Evolutionary conservation across 2,329 filamentous ascomycete genomes (phyloP).

Genomic region (Alternaria novae-zelandiae): DNA sequence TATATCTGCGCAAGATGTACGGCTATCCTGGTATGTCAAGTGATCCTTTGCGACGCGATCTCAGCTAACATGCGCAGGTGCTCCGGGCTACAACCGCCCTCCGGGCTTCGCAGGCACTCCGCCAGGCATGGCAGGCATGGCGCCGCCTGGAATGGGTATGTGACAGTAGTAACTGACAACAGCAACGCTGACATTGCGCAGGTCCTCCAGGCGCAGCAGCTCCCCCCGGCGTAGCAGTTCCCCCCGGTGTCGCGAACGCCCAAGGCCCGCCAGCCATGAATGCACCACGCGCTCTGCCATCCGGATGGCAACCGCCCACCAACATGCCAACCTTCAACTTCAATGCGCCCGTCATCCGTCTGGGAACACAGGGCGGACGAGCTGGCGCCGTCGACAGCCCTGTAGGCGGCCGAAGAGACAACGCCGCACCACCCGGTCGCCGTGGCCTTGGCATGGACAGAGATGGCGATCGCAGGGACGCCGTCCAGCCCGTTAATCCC

Average conservation of each 20-base stretch:
- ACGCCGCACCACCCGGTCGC: constrained; percentile 47
- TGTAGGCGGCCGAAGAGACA: constrained; percentile 58
- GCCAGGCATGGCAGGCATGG: constrained; percentile 77
- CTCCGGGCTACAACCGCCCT: constrained; percentile 73
- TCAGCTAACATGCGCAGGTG: constrained; percentile 40
- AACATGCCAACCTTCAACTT: constrained; percentile 99
- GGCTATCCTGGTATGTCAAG: constrained; percentile 41
- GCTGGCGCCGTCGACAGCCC: constrained; percentile 52
- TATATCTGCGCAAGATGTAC: constrained; percentile 37
- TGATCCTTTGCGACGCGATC: background rate
- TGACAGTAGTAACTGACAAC: constrained; percentile 1
- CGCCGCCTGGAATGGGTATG: constrained; percentile 81
- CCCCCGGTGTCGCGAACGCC: constrained; percentile 79
- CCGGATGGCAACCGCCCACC: constrained; percentile 84
- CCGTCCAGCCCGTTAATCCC: constrained; percentile 73
- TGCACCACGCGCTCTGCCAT: constrained; percentile 79
- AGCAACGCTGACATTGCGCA: constrained; percentile 5
- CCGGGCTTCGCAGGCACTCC: constrained; percentile 77
- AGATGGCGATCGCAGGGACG: constrained; percentile 69
- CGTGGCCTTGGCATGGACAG: constrained; percentile 65
- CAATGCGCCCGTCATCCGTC: constrained; percentile 91
- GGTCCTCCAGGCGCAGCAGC: constrained; percentile 21
- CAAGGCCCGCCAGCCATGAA: constrained; percentile 75
- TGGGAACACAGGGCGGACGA: constrained; percentile 79
- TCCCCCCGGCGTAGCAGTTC: constrained; percentile 75